Base-by-base conservation (phyloP, 2,329 filamentous ascomycete genomes). In the Cadophora luteo-olivacea region DNA sequence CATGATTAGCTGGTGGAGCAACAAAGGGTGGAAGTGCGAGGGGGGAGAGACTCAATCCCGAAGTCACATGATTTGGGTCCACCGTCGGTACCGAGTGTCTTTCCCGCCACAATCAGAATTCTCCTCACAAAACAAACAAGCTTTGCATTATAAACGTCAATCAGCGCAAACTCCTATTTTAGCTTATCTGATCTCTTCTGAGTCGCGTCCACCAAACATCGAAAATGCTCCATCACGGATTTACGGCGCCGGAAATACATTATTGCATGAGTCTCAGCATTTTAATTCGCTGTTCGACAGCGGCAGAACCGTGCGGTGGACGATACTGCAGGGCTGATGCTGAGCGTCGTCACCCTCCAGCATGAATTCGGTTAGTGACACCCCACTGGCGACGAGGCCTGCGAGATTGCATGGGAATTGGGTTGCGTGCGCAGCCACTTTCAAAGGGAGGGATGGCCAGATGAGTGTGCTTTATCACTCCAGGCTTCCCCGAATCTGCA, bases 281-380 rank as follows among this genome's bases (percentile, higher is more conserved):
- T 41, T n/a, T 38, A 8, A 60, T 60, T 60, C 54, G 55, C 55
- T 60, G 33, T 11, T 16, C 1, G 19, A 11, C n/a, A 14, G 14
- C 14, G 25, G 16, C 41, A 32, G 48, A 66, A 45, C 58, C 60
- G 38, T 58, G 65, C 51, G 38, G 24, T 33, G 36, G 54, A 49
- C 38, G 41, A 16, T 57, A 9, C 19, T 33, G 45, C 61, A 58
- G 54, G 66, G 52, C 61, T 64, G 66, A 60, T 51, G 66, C 41
- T 36, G 61, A 67, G 65, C 66, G 66, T 68, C 66, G 66, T 64
- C 66, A 68, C 61, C 66, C 49, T 51, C 54, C 51, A 36, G 36
- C 48, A 57, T 60, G 51, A 52, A 63, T 67, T 38, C 65, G 65
- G 65, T 67, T 67, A 67, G 65, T 45, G 14, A 36, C 61, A 52